phyloP scores from a whole-genome alignment of 495 filamentous ascomycete genomes.

The Neurospora sp. region DNA sequence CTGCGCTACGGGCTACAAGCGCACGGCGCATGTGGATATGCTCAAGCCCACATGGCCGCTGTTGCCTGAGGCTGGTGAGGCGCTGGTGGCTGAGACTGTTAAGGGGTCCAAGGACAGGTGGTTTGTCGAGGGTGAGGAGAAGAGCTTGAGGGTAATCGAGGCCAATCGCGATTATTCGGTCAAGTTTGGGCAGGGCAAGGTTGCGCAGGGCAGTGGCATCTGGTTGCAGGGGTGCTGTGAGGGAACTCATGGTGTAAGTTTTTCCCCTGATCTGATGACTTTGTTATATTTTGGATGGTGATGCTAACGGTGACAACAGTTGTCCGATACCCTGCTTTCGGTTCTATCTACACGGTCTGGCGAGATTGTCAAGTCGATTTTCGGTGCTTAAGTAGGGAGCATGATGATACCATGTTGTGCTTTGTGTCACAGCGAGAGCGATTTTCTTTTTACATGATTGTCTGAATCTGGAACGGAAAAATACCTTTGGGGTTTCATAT shows the following conservation, averaged over 20 bases:
- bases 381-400: slow-evolving; percentile 28
- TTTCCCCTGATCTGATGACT: background rate
- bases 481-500: background rate
- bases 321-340: slow-evolving; percentile 71
- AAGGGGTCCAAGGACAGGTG: slow-evolving; percentile 16
- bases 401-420: background rate
- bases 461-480: background rate
- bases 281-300: background rate
- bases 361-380: slow-evolving; percentile 66
- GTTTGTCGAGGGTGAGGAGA: slow-evolving; percentile 15
- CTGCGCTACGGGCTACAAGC: slow-evolving; percentile 77
- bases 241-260: slow-evolving; percentile 75
- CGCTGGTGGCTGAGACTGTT: background rate
- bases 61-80: slow-evolving; percentile 36
- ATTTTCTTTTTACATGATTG: background rate
- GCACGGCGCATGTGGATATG: slow-evolving; percentile 71
- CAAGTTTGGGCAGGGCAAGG: slow-evolving; percentile 51
- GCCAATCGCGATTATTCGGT: slow-evolving; percentile 63
- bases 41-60: slow-evolving; percentile 54
- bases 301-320: slow-evolving; percentile 20
- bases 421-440: background rate
- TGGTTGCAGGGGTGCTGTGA: slow-evolving; percentile 97
- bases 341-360: slow-evolving; percentile 63
- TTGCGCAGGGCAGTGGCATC: slow-evolving; percentile 60
- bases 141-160: slow-evolving; percentile 17